Base-by-base conservation (phyloP, 345 rosid genomes). In the Pistacia atlantica region DNA sequence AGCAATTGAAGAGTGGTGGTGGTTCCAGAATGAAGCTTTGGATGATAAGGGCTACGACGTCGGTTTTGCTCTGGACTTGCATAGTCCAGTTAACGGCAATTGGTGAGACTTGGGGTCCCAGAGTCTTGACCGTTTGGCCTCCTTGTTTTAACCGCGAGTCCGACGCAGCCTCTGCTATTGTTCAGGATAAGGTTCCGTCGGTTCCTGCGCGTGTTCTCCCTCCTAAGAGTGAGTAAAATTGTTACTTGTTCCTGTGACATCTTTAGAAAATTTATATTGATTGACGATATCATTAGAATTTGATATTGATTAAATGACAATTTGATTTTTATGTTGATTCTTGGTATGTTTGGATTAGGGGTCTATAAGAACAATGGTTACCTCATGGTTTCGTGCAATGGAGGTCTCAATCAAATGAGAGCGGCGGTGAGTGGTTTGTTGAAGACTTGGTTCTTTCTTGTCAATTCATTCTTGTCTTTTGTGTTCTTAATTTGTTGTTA, bases 391-490 rank as follows among this genome's bases (percentile, higher is more conserved):
- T 97, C 98, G 11, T 90, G 94, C 82, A 93, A 90, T 86, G 97
- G 97, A 71, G 97, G 97, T 82, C 97, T 93, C 69, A 93, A 93
- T 84, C 97, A 93, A 83, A 93, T 93, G 97, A 84, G 97, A 79
- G 92, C 97, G 48, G 97, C 96, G 60, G 97, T 93, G 75, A 87
- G 86, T 83, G 67, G 65, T 59, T 77, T 57, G 71, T 73, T 31
- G 61, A 55, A 28, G 16, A 56, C 11, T 11, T 67, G 31, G 17
- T 7, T 31, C 9, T 54, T 57, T 45, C 54, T 64, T 12, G 28
- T 0, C 64, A 11, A 54, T 22, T 74, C 48, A 4, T 54, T 35
- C 12, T 12, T 3, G 20, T n/a, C 5, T 1, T 45, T 37, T 38
- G 42, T 46, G 22, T 58, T 51, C 3, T 20, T 7, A 52, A 46